Conservation (phyloP, 2,329 filamentous ascomycete species). For the Fusarium sp. region DNA sequence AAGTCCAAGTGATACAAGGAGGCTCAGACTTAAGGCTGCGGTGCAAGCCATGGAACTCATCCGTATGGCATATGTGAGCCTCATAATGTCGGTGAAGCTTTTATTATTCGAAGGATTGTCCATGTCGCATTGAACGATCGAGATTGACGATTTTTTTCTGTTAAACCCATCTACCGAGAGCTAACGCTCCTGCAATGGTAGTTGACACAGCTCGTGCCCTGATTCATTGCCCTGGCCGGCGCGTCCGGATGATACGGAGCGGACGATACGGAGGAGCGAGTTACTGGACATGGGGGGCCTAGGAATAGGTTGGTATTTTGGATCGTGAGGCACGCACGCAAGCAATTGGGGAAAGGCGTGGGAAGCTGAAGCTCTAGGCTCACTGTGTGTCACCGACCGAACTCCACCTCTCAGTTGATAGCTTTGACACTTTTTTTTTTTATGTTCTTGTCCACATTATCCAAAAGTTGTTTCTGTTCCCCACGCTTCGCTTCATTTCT, state of each 20-base stretch:
- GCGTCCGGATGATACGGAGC: constrained; percentile 27
- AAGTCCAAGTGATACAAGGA: not conserved
- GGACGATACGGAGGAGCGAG: constrained; percentile 20
- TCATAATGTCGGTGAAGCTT: constrained; percentile 25
- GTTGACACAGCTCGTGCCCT: not conserved
- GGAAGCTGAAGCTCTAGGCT: constrained; percentile 18
- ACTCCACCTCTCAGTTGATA: constrained; percentile 19
- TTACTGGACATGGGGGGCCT: not conserved
- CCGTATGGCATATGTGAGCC: not conserved
- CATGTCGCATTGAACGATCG: not conserved
- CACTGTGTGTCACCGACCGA: constrained; percentile 5
- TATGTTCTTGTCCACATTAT: not conserved
- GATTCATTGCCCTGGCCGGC: constrained; percentile 2
- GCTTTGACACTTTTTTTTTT: constrained; percentile 10
- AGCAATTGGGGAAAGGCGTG: not conserved
- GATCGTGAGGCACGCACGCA: constrained; percentile 1
- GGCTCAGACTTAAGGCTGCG: constrained; percentile 24
- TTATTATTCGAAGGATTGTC: not conserved
- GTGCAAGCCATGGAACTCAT: constrained; percentile 13
- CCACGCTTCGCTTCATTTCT: not conserved
- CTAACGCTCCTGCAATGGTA: not conserved
- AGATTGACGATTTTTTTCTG: not conserved
- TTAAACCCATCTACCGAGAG: constrained; percentile 4
- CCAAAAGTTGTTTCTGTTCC: constrained; percentile 4
- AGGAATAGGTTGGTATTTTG: not conserved